Conservation (phyloP, 2,329 filamentous ascomycete species). For the Fusarium lyarnte region DNA sequence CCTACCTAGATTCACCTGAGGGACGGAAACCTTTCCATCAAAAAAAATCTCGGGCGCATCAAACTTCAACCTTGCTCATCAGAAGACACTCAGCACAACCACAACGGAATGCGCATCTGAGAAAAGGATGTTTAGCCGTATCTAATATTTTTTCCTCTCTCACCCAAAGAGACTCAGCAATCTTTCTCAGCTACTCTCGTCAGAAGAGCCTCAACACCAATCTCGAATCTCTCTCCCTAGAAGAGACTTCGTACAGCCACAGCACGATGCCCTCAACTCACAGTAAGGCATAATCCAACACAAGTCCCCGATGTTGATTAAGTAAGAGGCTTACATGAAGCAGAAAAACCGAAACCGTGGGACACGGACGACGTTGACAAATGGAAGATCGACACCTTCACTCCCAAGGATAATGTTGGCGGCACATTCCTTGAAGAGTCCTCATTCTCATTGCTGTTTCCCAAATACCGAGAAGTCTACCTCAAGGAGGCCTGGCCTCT, state of each 20-base stretch:
- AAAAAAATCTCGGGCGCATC: slow-evolving; percentile 28
- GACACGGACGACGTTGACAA: slow-evolving; percentile 98
- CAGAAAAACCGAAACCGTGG: slow-evolving; percentile 86
- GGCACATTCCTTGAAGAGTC: slow-evolving; percentile 90
- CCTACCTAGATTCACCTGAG: background rate
- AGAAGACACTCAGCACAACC: background rate
- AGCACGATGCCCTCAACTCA: slow-evolving; percentile 82
- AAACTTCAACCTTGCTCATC: background rate
- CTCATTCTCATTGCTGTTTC: no score
- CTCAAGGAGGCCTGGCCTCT: slow-evolving; percentile 93
- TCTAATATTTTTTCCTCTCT: no score
- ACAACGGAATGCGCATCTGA: background rate
- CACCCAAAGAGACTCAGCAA: background rate
- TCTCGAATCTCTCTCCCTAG: background rate
- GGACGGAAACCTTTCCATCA: background rate
- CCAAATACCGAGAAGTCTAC: slow-evolving; percentile 96
- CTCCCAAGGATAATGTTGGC: slow-evolving; percentile 81
- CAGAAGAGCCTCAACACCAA: no score
- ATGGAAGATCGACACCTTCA: slow-evolving; percentile 89
- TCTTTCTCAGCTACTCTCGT: background rate
- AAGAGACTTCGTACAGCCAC: background rate
- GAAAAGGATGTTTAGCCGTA: background rate
- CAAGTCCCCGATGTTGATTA: accelerated
- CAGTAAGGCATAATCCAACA: slow-evolving; percentile 46
- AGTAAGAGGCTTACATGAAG: background rate